A percentile compares a stretch with the other conserved stretches of the same genome.
These are phyloP conservation scores for Tricholoma flavovirens DNA, from an alignment of 768 basidiomycete genomes.

Conservation along the genomic window DNA sequence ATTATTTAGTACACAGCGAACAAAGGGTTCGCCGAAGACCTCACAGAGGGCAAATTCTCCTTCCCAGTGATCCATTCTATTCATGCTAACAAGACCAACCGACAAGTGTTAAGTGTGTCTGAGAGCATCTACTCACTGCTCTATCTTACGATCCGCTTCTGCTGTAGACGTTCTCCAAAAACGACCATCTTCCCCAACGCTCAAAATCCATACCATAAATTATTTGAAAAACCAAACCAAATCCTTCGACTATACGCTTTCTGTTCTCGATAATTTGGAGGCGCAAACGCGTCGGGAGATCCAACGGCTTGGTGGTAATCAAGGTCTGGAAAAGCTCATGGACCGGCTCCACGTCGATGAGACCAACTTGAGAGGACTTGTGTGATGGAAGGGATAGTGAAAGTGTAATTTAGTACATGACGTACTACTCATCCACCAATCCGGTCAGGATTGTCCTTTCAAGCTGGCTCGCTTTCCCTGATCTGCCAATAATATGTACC, in stretches of 20 bases:
- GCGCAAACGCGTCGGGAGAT: slow-evolving; percentile 67
- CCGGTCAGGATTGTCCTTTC: too few species aligned
- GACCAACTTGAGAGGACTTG: not conserved
- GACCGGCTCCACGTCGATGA: slow-evolving; percentile 41
- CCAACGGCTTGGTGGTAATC: slow-evolving; percentile 70
- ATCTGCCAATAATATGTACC: too few species aligned
- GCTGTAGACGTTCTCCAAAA: slow-evolving; percentile 81
- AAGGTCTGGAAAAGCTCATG: slow-evolving; percentile 50
- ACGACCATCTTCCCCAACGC: slow-evolving; percentile 71
- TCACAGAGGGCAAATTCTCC: slow-evolving; percentile 96
- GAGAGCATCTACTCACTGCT: not conserved
- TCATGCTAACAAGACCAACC: slow-evolving; percentile 67
- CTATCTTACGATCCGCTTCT: not conserved
- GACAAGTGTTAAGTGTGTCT: slow-evolving; percentile 75
- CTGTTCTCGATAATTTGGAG: slow-evolving; percentile 63
- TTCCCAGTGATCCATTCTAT: slow-evolving; percentile 93
- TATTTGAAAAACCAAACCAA: slow-evolving; percentile 73
- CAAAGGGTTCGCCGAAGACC: slow-evolving; percentile 89
- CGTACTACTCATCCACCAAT: too few species aligned
- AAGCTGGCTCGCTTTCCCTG: too few species aligned
- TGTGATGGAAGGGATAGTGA: not conserved
- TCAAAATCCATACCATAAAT: slow-evolving; percentile 74
- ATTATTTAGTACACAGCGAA: slow-evolving; percentile 65
- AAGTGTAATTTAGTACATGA: not conserved
- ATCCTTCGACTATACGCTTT: slow-evolving; percentile 83